These are phyloP conservation scores for Tylopilus cervinicoccineus DNA, from an alignment of 768 basidiomycete genomes.

Conservation along the genomic window DNA sequence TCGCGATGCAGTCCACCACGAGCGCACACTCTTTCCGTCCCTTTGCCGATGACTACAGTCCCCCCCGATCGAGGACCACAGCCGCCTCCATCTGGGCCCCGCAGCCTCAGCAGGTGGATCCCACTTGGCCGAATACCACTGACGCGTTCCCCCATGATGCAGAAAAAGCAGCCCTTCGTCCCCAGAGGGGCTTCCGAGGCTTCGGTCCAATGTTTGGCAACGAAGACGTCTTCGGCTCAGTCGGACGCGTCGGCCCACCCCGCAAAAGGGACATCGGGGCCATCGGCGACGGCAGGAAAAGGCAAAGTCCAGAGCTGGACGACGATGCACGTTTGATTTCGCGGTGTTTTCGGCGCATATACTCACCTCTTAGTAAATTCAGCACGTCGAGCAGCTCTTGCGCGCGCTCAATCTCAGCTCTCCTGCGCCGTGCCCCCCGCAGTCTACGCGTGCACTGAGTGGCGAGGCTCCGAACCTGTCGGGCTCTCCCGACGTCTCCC, in stretches of 20 bases:
- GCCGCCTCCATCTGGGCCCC: conserved; percentile 79
- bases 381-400: conserved; percentile 81
- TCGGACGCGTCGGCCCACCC: conserved; percentile 33
- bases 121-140: conserved; percentile 64
- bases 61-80: conserved; percentile 38
- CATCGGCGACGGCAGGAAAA: conserved; percentile 78
- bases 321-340: conserved; percentile 36
- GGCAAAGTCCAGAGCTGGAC: conserved; percentile 51
- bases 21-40: conserved; percentile 28
- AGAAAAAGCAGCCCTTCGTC: conserved; percentile 36
- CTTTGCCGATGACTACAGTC: conserved; percentile 38
- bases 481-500: conserved; percentile 67
- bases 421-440: conserved; percentile 50
- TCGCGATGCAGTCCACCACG: conserved; percentile 27
- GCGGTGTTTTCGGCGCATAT: conserved; percentile 24
- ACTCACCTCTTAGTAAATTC: conserved; percentile 22
- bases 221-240: conserved; percentile 67
- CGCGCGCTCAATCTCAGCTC: conserved; percentile 78
- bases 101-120: conserved; percentile 63
- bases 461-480: conserved; percentile 38
- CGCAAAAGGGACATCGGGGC: conserved; percentile 59
- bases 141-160: conserved; percentile 56
- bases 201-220: conserved; percentile 28
- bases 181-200: conserved; percentile 24
- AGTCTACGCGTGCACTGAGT: conserved; percentile 41